Conservation (phyloP, 305 asterid genomes). For the Solanum hybrid region DNA sequence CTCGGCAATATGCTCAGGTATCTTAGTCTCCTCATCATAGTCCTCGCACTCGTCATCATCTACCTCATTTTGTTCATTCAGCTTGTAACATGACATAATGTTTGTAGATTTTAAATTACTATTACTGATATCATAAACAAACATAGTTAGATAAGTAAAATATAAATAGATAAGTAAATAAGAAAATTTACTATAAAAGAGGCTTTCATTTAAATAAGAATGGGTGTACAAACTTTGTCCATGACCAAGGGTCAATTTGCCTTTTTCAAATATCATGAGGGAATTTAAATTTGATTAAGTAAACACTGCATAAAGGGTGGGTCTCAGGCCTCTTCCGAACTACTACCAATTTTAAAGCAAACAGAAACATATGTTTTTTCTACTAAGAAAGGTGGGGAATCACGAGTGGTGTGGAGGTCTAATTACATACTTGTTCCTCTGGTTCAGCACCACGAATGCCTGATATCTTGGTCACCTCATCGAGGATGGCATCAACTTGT, state of each 20-base stretch:
- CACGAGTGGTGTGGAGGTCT: background rate
- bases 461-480: background rate
- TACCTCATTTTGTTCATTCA: background rate
- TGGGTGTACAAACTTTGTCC: background rate
- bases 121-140: background rate
- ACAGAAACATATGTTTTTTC: background rate
- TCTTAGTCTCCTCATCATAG: background rate
- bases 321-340: accelerated
- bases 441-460: background rate
- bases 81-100: background rate
- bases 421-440: background rate
- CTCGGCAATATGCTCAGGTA: background rate
- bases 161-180: background rate
- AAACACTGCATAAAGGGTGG: background rate
- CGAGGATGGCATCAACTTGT: background rate
- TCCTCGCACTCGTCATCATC: background rate
- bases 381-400: background rate
- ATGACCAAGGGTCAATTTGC: background rate
- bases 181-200: background rate
- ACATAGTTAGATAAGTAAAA: background rate
- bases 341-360: background rate
- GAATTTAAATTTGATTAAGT: background rate
- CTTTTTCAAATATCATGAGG: background rate
- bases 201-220: background rate
- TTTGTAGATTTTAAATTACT: background rate